phyloP scores from a whole-genome alignment of 2,329 filamentous ascomycete genomes.

The Furcasterigmium furcatum region DNA sequence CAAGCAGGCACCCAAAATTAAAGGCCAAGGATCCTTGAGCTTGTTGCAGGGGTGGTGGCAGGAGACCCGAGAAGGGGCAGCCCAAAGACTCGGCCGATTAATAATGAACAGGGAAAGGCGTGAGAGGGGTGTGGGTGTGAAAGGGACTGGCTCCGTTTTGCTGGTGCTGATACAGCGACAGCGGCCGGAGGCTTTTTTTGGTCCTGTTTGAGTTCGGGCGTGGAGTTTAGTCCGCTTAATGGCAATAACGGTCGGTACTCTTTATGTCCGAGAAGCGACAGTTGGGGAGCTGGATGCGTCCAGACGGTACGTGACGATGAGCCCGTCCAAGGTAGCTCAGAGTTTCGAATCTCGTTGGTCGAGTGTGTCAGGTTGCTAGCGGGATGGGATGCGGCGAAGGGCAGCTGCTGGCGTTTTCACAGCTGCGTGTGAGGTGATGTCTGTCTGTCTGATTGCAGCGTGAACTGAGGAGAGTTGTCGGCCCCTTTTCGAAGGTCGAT shows the following conservation, averaged over 20 bases:
- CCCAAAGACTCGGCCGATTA: conserved; percentile 3
- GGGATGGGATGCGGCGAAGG: too few relatives aligned
- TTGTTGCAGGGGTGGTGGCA: background rate
- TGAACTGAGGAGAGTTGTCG: too few relatives aligned
- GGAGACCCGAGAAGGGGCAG: background rate
- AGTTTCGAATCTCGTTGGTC: too few relatives aligned
- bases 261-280: conserved; percentile 2
- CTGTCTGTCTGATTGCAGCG: too few relatives aligned
- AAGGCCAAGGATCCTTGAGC: background rate
- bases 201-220: conserved; percentile 2
- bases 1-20: background rate
- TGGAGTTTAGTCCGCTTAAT: background rate
- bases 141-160: background rate
- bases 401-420: too few relatives aligned
- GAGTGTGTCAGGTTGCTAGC: too few relatives aligned
- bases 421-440: too few relatives aligned
- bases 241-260: background rate
- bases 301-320: too few relatives aligned
- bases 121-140: background rate
- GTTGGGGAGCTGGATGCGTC: too few relatives aligned
- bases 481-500: too few relatives aligned
- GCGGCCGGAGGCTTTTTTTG: conserved; percentile 1
- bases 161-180: background rate
- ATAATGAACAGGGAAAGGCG: background rate
- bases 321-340: too few relatives aligned